A percentile compares a stretch with the other conserved stretches of the same genome.
phyloP scores from a whole-genome alignment of 371 early-diverging fungal genomes.

The Circinella minor region DNA sequence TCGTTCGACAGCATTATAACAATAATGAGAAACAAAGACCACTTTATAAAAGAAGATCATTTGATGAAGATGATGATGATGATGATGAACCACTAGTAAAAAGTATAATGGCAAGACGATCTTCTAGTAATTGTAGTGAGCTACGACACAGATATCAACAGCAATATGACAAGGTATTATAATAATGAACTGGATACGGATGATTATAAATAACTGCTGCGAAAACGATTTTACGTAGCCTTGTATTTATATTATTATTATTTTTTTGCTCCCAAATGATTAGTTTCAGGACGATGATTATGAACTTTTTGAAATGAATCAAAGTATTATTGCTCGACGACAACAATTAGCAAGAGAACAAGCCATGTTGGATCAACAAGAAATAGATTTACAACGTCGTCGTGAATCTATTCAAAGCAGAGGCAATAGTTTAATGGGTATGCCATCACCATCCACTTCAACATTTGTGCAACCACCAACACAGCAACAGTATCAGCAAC shows the following conservation, averaged over 20 bases:
- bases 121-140: background rate
- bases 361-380: conserved; percentile 29
- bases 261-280: background rate
- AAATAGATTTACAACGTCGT: conserved; percentile 24
- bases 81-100: conserved; percentile 30
- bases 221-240: too few species aligned
- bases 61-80: conserved; percentile 23
- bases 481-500: background rate
- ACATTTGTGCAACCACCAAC: background rate
- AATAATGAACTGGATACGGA: background rate
- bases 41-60: conserved; percentile 5
- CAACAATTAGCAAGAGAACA: conserved; percentile 26
- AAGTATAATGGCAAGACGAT: conserved; percentile 3
- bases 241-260: too few species aligned
- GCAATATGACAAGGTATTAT: background rate
- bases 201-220: too few species aligned
- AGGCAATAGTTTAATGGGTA: conserved; percentile 23
- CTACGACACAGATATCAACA: conserved; percentile 11
- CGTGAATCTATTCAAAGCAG: conserved; percentile 21
- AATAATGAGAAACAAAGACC: conserved; percentile 27
- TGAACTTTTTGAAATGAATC: conserved; percentile 32
- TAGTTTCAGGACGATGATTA: conserved; percentile 13
- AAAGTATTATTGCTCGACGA: conserved; percentile 24
- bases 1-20: conserved; percentile 16
- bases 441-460: background rate